phyloP scores from a whole-genome alignment of 306 rosid species.

The Vigna nakashimae region DNA sequence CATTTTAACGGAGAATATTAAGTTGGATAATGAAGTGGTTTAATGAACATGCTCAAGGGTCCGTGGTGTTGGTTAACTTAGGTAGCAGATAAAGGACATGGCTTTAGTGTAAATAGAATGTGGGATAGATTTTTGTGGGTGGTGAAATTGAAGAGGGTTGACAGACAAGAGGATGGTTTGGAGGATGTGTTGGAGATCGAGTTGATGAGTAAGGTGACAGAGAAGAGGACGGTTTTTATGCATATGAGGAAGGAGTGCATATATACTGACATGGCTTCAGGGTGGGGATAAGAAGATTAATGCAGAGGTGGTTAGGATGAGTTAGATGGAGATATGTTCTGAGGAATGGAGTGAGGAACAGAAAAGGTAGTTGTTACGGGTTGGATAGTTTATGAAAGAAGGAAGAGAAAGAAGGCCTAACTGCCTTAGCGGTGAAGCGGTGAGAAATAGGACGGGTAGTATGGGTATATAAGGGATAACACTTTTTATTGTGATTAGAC shows the following conservation, averaged over 20 bases:
- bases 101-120: slow-evolving; percentile 52
- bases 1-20: too few relatives aligned
- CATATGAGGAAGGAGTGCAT: slow-evolving; percentile 43
- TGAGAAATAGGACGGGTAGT: too few relatives aligned
- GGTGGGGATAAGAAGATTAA: slow-evolving; percentile 55
- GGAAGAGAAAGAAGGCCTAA: too few relatives aligned
- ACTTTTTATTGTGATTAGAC: too few relatives aligned
- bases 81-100: slow-evolving; percentile 54
- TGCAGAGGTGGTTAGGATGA: slow-evolving; percentile 40
- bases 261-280: slow-evolving; percentile 53
- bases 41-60: slow-evolving; percentile 40
- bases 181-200: slow-evolving; percentile 32
- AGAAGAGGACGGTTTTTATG: slow-evolving; percentile 3
- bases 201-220: slow-evolving; percentile 44
- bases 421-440: too few relatives aligned
- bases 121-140: slow-evolving; percentile 64
- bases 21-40: slow-evolving; percentile 46
- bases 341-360: slow-evolving; percentile 49
- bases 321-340: slow-evolving; percentile 55
- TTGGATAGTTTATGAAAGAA: too few relatives aligned
- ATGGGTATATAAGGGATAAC: too few relatives aligned
- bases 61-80: slow-evolving; percentile 58
- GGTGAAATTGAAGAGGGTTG: slow-evolving; percentile 53
- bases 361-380: too few relatives aligned
- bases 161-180: slow-evolving; percentile 28